A percentile compares a stretch with the other conserved stretches of the same genome.
phyloP scores from a whole-genome alignment of 257 asterid species.

The Scutellaria minor region DNA sequence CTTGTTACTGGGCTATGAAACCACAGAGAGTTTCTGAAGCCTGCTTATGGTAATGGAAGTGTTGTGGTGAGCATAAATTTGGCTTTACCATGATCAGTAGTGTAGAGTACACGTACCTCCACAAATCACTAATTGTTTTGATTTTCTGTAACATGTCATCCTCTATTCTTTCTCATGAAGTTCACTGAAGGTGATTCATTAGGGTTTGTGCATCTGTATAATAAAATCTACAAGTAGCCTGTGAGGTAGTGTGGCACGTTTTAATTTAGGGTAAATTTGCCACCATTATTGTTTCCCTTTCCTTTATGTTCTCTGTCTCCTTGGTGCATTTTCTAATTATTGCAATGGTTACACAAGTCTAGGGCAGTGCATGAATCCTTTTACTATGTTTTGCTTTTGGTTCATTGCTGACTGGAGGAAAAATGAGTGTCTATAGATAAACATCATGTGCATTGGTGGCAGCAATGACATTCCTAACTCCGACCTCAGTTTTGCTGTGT shows the following conservation, averaged over 20 bases:
- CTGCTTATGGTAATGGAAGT: slow-evolving; percentile 40
- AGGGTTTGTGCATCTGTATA: not conserved
- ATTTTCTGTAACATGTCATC: not conserved
- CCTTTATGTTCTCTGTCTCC: not conserved
- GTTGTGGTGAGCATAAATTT: slow-evolving; percentile 47
- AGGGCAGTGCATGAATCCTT: not conserved
- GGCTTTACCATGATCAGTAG: slow-evolving; percentile 27
- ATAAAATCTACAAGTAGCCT: not conserved
- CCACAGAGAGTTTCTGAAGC: slow-evolving; percentile 42
- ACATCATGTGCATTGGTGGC: not conserved
- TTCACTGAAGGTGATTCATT: not conserved
- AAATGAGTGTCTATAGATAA: not conserved
- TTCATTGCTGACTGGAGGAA: not conserved
- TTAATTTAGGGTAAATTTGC: not conserved
- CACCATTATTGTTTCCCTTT: not conserved
- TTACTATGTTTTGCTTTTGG: slow-evolving; percentile 9
- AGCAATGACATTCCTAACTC: slow-evolving; percentile 1
- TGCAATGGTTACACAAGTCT: not conserved
- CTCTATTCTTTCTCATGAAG: not conserved
- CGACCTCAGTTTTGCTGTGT: not conserved
- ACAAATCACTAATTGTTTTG: not conserved
- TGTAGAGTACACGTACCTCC: slow-evolving; percentile 1
- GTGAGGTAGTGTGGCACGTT: not conserved
- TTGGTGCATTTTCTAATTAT: not conserved
- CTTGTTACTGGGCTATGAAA: slow-evolving; percentile 42